A percentile compares a stretch with the other conserved stretches of the same genome.
Conservation (phyloP, 257 asterid species). For the Rubia yunnanensis region DNA sequence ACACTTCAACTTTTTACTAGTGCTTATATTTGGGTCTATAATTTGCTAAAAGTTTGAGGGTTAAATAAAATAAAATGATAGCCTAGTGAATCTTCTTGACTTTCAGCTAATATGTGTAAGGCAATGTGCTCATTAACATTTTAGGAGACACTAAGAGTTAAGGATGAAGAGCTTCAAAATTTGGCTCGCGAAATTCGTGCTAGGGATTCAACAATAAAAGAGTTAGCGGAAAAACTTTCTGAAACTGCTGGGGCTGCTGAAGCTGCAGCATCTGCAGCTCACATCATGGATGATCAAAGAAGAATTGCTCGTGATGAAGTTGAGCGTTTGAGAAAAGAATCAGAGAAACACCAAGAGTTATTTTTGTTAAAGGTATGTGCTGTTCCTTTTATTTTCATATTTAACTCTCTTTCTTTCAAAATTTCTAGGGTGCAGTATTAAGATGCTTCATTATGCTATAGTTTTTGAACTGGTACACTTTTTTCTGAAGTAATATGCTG, state of each 20-base stretch:
- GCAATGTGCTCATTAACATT: conserved; percentile 16
- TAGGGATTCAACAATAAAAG: conserved; percentile 78
- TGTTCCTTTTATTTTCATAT: not conserved
- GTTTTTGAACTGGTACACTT: not conserved
- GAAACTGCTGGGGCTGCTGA: conserved; percentile 98
- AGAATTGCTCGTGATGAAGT: conserved; percentile 77
- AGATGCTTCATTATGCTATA: not conserved
- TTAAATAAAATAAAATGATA: not conserved
- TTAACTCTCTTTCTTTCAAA: conserved; percentile 2
- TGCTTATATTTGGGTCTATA: not conserved
- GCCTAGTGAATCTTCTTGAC: not conserved
- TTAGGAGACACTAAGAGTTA: conserved; percentile 92
- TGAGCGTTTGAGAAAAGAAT: conserved; percentile 60
- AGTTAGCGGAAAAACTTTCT: conserved; percentile 75
- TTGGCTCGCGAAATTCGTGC: conserved; percentile 86
- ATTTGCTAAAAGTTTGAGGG: not conserved
- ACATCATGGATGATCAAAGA: conserved; percentile 86
- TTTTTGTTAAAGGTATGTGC: conserved; percentile 46
- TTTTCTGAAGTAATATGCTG: conserved; percentile 5
- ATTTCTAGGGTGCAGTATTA: not conserved
- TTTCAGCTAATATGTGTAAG: not conserved
- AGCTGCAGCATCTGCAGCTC: conserved; percentile 97
- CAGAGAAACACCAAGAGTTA: conserved; percentile 47
- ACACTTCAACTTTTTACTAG: not conserved
- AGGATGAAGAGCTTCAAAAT: conserved; percentile 97